Percentiles rank a stretch among this genome's conserved stretches.
phyloP scores from a whole-genome alignment of 2,329 filamentous ascomycete genomes.

The Exophiala dermatitidis region DNA sequence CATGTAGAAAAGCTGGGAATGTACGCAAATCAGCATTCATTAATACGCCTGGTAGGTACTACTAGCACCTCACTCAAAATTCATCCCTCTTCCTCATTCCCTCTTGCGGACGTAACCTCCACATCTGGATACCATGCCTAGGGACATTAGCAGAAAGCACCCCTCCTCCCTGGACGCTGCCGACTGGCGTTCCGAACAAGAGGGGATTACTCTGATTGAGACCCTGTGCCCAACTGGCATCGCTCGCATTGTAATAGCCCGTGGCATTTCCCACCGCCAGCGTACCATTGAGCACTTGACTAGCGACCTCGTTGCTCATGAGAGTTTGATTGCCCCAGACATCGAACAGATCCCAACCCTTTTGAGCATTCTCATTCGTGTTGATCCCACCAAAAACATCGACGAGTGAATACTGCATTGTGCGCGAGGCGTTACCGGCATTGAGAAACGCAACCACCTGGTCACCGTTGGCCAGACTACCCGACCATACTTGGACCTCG shows the following conservation, averaged over 20 bases:
- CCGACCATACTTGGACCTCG: constrained; percentile 47
- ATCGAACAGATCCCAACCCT: constrained; percentile 49
- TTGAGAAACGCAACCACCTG: constrained; percentile 48
- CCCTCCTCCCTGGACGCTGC: constrained; percentile 36
- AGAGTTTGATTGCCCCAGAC: constrained; percentile 46
- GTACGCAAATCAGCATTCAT: too few species aligned
- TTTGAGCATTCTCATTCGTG: constrained; percentile 37
- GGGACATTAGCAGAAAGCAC: constrained; percentile 36
- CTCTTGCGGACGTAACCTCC: not conserved
- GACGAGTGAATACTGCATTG: constrained; percentile 45
- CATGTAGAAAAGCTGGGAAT: too few species aligned
- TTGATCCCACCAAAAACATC: constrained; percentile 47
- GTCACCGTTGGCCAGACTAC: constrained; percentile 41
- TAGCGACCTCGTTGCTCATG: constrained; percentile 44
- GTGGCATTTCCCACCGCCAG: constrained; percentile 29
- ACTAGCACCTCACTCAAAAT: not conserved
- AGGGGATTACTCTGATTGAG: constrained; percentile 38
- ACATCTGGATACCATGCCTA: constrained; percentile 47
- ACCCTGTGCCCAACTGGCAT: constrained; percentile 44
- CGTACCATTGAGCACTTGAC: constrained; percentile 38
- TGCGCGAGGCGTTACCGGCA: constrained; percentile 37
- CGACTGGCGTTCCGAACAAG: constrained; percentile 43
- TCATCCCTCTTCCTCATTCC: not conserved
- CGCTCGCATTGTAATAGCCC: constrained; percentile 44
- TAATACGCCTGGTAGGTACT: too few species aligned